Evolutionary conservation across 305 asterid genomes (phyloP), one percentile per base, ranked within the genome.

Genomic region (Salvia sclarea): DNA sequence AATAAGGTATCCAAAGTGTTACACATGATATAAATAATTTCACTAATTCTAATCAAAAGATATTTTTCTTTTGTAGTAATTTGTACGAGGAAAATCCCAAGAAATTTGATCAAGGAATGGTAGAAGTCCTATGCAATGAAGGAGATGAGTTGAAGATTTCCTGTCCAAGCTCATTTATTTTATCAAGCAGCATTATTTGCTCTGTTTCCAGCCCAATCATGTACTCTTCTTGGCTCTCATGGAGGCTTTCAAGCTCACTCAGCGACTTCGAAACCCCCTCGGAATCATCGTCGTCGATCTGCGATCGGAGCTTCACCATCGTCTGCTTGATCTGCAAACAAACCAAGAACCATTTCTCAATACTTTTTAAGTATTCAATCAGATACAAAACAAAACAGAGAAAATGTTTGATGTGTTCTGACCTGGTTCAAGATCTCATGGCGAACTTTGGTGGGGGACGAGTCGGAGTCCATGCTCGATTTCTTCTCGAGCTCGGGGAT

Each of bases 141-240:
- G 86, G 74, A 17, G 96, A 69, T 2, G 90, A 81, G 82, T 95
- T 89, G n/a, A 89, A 65, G 61, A 92, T 79, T 79, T 92, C 98
- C 67, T 84, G 99, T 43, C 98, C 98, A 52, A 95, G 95, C 82
- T 92, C 96, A 69, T 83, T 78, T 73, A 95, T 84, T 77, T 92
- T 95, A 83, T 69, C 76, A 33, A 95, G 64, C 8, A 95, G 81
- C 74, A 95, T 80, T 81, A 48, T 82, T 61, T 95, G 97, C 81
- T 95, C 98, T 0, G 84, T 89, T 80, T 92, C 95, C 2, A 95
- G 97, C 79, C 81, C 90, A 62, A 79, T 47, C 79, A 85, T 74
- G 81, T 81, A 84, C 75, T 88, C 97, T 60, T 86, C 91, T 76
- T 86, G 89, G 43, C 80, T 49, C 24, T 84, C 96, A 10, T 88